These are phyloP conservation scores for Solanum chacoense DNA, from an alignment of 305 asterid species.

Conservation along the genomic window DNA sequence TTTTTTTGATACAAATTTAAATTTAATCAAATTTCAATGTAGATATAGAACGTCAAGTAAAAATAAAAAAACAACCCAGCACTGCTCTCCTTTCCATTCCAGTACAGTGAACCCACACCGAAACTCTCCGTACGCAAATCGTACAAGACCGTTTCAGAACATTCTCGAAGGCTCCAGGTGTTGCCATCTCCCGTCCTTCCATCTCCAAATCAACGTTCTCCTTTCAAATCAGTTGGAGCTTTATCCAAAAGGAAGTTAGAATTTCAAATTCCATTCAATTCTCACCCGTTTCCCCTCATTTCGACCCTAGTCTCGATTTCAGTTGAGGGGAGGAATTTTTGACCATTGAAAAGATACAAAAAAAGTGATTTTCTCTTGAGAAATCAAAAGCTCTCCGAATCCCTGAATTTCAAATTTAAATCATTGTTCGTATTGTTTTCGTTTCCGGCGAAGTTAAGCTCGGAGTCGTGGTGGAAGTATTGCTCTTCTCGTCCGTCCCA, in stretches of 20 bases:
- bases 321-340: not conserved
- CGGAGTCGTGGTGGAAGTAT: not conserved
- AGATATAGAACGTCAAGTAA: accelerated
- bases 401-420: not conserved
- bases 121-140: not conserved
- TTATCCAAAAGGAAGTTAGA: not conserved
- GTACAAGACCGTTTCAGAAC: not conserved
- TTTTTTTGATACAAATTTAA: accelerated
- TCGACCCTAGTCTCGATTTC: not conserved
- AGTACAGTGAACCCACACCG: not conserved
- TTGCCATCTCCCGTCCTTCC: not conserved
- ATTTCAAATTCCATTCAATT: not conserved
- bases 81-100: not conserved
- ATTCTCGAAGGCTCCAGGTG: not conserved
- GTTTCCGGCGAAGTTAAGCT: not conserved
- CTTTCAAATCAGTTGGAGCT: not conserved
- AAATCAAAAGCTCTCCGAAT: not conserved
- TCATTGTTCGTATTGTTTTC: not conserved
- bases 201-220: not conserved
- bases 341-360: not conserved
- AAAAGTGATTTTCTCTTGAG: not conserved
- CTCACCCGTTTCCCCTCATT: not conserved
- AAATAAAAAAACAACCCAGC: too few relatives aligned
- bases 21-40: too few relatives aligned
- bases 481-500: not conserved